A percentile compares a stretch with the other conserved stretches of the same genome.
Conservation (phyloP, 331 rosid genomes). For the Quercus lobata region DNA sequence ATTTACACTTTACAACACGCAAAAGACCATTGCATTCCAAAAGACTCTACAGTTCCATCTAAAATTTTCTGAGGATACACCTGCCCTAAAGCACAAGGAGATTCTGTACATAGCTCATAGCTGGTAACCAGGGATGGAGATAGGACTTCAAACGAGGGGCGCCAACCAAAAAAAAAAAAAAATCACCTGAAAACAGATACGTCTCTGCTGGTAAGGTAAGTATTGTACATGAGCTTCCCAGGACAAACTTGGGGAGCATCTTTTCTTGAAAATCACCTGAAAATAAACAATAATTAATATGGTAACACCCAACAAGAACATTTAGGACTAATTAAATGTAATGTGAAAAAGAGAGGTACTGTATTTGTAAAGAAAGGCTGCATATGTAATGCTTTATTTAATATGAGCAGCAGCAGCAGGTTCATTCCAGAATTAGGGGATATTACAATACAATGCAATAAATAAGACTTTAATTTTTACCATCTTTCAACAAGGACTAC, state of each 20-base stretch:
- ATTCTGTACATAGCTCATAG: too few species aligned
- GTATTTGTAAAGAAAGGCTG: not conserved
- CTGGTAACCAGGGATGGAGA: too few species aligned
- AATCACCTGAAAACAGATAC: not conserved
- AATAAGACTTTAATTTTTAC: too few species aligned
- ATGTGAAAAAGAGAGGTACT: not conserved
- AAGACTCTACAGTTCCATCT: slow-evolving; percentile 5
- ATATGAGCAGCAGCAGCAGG: not conserved
- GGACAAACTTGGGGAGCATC: slow-evolving; percentile 28
- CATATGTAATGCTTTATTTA: not conserved
- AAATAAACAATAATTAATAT: slow-evolving; percentile 5
- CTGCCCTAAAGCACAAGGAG: not conserved
- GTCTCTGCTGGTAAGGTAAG: not conserved
- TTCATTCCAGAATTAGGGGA: too few species aligned
- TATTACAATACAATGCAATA: too few species aligned
- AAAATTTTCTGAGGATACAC: slow-evolving; percentile 7
- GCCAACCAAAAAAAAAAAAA: not conserved
- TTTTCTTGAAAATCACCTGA: slow-evolving; percentile 39
- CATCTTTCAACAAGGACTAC: not conserved
- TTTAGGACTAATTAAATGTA: not conserved
- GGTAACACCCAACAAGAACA: not conserved
- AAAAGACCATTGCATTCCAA: not conserved
- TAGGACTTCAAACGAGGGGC: too few species aligned
- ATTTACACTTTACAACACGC: not conserved
- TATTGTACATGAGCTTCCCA: slow-evolving; percentile 17